Evolutionary conservation across 2,329 filamentous ascomycete species (phyloP), one percentile per base, ranked within the genome.

Genomic region (Xylaria sp.): DNA sequence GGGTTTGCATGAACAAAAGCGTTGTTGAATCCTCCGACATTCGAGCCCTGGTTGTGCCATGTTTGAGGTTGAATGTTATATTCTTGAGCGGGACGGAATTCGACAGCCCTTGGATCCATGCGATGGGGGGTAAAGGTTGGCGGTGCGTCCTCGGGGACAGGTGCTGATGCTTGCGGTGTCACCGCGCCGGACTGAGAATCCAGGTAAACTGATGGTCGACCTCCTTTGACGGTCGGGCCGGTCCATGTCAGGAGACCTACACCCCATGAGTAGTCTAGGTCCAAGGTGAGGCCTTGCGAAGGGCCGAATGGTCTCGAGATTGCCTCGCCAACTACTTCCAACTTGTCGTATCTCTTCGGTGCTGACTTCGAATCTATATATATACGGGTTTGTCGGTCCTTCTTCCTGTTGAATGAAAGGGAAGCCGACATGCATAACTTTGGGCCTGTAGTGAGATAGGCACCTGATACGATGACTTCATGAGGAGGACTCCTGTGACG

Each of bases 21-120:
- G 10, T 17, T 7, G 40, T 31, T 11, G 1, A 15, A 3, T 7
- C 17, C 40, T 5, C 9, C 38, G 3, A 44, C 11, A 13, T 13
- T 42, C 42, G 31, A 4, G 40, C 6, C 33, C 17, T 28, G 44
- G 15, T 28, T 28, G 13, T 9, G 2, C 44, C 15, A 57, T 2
- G 54, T 26, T 4, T 51, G 42, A 1, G 33, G 13, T 4, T 51
- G 20, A 42, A 23, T 23, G 6, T 13, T 28, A 11, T 40, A 9
- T n/a, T 17, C 33, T 23, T 7, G 42, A 38, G 7, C 5, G 2
- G 62, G 62, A 36, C 23, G 51, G 44, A 64, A 58, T 23, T 58
- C 62, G 15, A 33, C 44, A 42, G 62, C 62, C 42, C 31, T 20
- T 23, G 62, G 62, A 28, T 64, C 58, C 62, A 64, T 58, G 42